phyloP scores from a whole-genome alignment of 2,329 filamentous ascomycete genomes.

The Nothophoma quercina region DNA sequence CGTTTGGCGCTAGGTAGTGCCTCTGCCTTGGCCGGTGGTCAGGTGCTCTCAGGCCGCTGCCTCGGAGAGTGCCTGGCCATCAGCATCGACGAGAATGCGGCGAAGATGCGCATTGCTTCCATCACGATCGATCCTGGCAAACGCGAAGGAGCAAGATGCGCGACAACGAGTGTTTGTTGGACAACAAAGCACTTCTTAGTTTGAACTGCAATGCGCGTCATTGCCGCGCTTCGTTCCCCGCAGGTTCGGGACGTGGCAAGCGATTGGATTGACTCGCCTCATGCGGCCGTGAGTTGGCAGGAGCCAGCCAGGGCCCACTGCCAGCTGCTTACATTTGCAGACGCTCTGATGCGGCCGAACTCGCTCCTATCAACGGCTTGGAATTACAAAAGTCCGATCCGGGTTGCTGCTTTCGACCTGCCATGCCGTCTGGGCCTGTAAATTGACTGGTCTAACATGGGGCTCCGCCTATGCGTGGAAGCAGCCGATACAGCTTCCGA shows the following conservation, averaged over 20 bases:
- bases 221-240: conserved; percentile 15
- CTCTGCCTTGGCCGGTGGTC: conserved; percentile 41
- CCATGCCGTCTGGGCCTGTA: conserved; percentile 6
- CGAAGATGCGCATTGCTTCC: conserved; percentile 15
- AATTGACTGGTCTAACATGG: background rate
- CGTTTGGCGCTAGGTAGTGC: conserved; percentile 38
- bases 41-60: conserved; percentile 35
- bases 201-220: conserved; percentile 23
- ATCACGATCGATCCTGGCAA: conserved; percentile 22
- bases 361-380: conserved; percentile 17
- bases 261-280: conserved; percentile 18
- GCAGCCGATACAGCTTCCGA: conserved; percentile 23
- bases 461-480: conserved; percentile 12
- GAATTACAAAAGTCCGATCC: conserved; percentile 24
- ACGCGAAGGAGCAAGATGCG: conserved; percentile 6
- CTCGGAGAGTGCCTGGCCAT: conserved; percentile 22
- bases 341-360: conserved; percentile 3
- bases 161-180: conserved; percentile 19
- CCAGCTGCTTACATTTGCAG: conserved; percentile 15
- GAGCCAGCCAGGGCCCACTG: conserved; percentile 8
- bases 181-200: conserved; percentile 14
- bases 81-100: conserved; percentile 15
- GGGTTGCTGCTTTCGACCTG: conserved; percentile 24
- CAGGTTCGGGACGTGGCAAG: conserved; percentile 1
- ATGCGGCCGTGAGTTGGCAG: conserved; percentile 16